These are phyloP conservation scores for Adansonia rubrostipa DNA, from an alignment of 441 rosid genomes.

Conservation along the genomic window DNA sequence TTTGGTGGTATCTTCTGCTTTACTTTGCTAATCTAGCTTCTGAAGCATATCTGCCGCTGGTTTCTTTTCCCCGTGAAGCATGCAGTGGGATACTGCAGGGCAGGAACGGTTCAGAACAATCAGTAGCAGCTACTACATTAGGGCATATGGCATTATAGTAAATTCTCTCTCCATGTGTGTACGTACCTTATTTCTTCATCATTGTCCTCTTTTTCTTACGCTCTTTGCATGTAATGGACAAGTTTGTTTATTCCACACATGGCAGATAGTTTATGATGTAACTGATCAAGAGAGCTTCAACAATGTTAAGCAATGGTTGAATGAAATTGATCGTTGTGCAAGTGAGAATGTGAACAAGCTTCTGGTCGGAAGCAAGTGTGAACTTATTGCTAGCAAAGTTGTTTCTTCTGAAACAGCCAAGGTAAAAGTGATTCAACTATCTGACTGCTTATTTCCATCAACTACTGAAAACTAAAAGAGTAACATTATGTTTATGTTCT, in stretches of 20 bases:
- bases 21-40: too few species aligned
- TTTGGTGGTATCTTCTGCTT: too few species aligned
- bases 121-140: slow-evolving; percentile 77
- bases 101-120: slow-evolving; percentile 76
- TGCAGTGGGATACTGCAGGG: slow-evolving; percentile 83
- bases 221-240: not conserved
- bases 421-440: slow-evolving; percentile 36
- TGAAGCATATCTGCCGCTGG: too few species aligned
- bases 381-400: slow-evolving; percentile 56
- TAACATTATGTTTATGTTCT: not conserved
- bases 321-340: slow-evolving; percentile 65
- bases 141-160: slow-evolving; percentile 76
- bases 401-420: slow-evolving; percentile 62
- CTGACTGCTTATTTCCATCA: slow-evolving; percentile 4
- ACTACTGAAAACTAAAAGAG: slow-evolving; percentile 13
- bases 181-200: slow-evolving; percentile 19
- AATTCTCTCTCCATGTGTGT: slow-evolving; percentile 28
- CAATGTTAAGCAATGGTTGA: slow-evolving; percentile 66
- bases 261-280: slow-evolving; percentile 66
- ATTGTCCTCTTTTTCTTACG: not conserved
- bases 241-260: slow-evolving; percentile 16
- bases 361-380: slow-evolving; percentile 65
- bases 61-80: slow-evolving; percentile 6
- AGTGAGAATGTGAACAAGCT: slow-evolving; percentile 67
- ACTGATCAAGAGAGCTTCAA: slow-evolving; percentile 72